phyloP scores from a whole-genome alignment of 2,329 filamentous ascomycete species.

The Microascus cirrosus region DNA sequence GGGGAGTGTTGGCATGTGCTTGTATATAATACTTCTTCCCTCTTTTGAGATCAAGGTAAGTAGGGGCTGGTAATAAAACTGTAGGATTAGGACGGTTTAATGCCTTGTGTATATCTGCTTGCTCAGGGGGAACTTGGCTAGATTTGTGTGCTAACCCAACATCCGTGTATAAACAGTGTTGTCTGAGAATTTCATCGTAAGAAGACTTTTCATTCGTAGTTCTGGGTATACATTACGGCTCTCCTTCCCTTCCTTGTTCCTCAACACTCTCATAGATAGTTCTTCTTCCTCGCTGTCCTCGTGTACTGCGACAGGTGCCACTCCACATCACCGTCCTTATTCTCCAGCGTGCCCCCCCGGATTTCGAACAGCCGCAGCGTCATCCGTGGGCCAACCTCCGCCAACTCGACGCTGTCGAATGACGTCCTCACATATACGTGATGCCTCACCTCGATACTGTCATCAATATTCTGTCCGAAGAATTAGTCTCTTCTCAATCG shows the following conservation, averaged over 20 bases:
- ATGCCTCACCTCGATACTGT: conserved; percentile 77
- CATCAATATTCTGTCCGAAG: conserved; percentile 58
- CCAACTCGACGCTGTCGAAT: conserved; percentile 78
- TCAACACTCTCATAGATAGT: conserved; percentile 60
- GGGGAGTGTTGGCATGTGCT: background rate
- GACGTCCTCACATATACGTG: conserved; percentile 86
- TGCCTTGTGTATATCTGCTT: too few species aligned
- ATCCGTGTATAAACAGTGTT: background rate
- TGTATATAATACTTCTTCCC: background rate
- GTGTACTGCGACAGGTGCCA: conserved; percentile 97
- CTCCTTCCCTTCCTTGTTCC: background rate
- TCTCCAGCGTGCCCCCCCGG: conserved; percentile 79
- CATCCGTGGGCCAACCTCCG: conserved; percentile 88
- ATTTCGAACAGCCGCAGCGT: conserved; percentile 97
- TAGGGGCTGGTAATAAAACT: conserved; percentile 1
- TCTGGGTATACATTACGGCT: background rate
- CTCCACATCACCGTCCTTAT: conserved; percentile 89
- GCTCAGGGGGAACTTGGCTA: background rate
- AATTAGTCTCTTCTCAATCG: background rate
- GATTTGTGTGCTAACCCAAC: background rate
- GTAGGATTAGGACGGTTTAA: background rate
- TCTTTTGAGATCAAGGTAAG: background rate
- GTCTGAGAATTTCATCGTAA: background rate
- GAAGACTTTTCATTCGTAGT: background rate
- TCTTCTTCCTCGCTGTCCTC: conserved; percentile 86